Conservation (phyloP, 2,329 filamentous ascomycete species). For the Harringtonia aguacate region DNA sequence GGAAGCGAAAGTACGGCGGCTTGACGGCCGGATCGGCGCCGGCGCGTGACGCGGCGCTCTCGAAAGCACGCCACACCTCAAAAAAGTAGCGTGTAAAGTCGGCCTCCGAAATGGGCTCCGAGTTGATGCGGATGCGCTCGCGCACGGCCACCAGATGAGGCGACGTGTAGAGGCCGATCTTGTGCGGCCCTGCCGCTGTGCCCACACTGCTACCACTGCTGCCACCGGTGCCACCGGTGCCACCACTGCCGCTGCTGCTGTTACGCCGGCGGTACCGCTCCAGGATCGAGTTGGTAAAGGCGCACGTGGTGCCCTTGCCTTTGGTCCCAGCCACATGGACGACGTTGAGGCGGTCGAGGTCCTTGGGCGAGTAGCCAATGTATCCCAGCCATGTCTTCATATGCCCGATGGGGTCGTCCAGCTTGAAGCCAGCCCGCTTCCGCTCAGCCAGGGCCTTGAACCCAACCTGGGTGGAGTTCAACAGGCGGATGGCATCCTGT, state of each 20-base stretch:
- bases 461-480: constrained; percentile 88
- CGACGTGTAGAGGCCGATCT: constrained; percentile 56
- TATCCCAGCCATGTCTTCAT: constrained; percentile 69
- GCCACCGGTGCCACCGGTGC: too few species aligned
- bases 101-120: constrained; percentile 42
- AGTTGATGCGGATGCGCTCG: constrained; percentile 56
- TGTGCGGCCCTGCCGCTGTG: constrained; percentile 21
- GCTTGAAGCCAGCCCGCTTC: constrained; percentile 58
- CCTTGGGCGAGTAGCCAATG: constrained; percentile 56
- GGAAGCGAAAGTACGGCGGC: constrained; percentile 49
- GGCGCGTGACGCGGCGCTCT: constrained; percentile 16
- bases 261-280: constrained; percentile 34
- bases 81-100: constrained; percentile 58
- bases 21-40: constrained; percentile 24
- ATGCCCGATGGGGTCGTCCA: constrained; percentile 56
- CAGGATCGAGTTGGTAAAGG: constrained; percentile 55
- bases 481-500: constrained; percentile 75
- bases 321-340: constrained; percentile 68
- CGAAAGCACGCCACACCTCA: constrained; percentile 48
- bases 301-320: constrained; percentile 64
- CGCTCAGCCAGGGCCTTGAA: constrained; percentile 71
- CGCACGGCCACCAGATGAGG: constrained; percentile 58
- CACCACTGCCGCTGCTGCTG: too few species aligned
- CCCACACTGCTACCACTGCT: too few species aligned
- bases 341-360: constrained; percentile 52